These are phyloP conservation scores for Silybum marianum DNA, from an alignment of 129 eudicot genomes.

Conservation along the genomic window DNA sequence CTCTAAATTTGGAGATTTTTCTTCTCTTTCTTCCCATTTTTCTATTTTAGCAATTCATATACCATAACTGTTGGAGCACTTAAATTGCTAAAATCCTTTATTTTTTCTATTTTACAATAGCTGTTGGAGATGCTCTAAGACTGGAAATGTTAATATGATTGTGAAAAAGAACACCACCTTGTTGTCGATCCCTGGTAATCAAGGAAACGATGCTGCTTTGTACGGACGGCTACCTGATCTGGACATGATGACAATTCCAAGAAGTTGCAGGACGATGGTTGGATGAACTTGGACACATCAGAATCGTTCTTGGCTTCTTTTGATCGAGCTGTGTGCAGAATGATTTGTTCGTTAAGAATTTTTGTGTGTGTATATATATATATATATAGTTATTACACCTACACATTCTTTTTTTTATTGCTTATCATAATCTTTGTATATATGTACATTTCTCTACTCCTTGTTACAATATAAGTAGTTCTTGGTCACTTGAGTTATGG, in stretches of 20 bases:
- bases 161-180: slow-evolving; percentile 14
- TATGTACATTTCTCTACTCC: background rate
- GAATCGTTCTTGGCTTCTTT: slow-evolving; percentile 32
- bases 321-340: slow-evolving; percentile 3
- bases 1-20: too few species aligned
- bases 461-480: too few species aligned
- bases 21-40: too few species aligned
- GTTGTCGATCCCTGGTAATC: slow-evolving; percentile 24
- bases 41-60: too few species aligned
- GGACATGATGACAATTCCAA: slow-evolving; percentile 27
- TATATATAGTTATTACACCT: background rate
- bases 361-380: background rate
- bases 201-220: slow-evolving; percentile 11
- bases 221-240: slow-evolving; percentile 34
- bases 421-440: background rate
- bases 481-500: too few species aligned
- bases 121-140: too few species aligned
- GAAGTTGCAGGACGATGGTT: slow-evolving; percentile 4
- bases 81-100: too few species aligned
- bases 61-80: too few species aligned
- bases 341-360: slow-evolving; percentile 39
- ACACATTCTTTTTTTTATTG: background rate
- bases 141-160: slow-evolving; percentile 27
- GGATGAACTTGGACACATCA: background rate
- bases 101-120: too few species aligned